A percentile compares a stretch with the other conserved stretches of the same genome.
These are phyloP conservation scores for Helotiales sp. DNA, from an alignment of 2,329 filamentous ascomycete species.

Conservation along the genomic window DNA sequence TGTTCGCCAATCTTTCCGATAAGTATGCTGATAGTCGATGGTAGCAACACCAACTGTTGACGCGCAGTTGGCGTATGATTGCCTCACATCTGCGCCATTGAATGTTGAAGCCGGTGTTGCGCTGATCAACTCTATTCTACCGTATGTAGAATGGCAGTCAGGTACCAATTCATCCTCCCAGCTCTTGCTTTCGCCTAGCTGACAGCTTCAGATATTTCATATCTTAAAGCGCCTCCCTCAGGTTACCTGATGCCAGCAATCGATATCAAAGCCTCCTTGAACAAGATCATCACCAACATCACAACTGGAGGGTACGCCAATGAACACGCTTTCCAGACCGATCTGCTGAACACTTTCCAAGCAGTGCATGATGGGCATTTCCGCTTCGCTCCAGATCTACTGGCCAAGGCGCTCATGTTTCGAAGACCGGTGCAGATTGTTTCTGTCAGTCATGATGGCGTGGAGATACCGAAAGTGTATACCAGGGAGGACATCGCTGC, in stretches of 20 bases:
- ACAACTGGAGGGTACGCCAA: conserved; percentile 18
- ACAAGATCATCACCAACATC: conserved; percentile 33
- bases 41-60: conserved; percentile 22
- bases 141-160: conserved; percentile 31
- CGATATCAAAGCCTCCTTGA: conserved; percentile 39
- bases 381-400: conserved; percentile 51
- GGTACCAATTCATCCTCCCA: conserved; percentile 3
- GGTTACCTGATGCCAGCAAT: conserved; percentile 46
- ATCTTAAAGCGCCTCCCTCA: conserved; percentile 50
- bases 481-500: conserved; percentile 14
- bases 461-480: conserved; percentile 46
- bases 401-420: conserved; percentile 50
- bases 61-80: conserved; percentile 23
- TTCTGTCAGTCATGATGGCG: conserved; percentile 59
- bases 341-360: conserved; percentile 52
- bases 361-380: conserved; percentile 66
- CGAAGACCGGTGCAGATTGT: conserved; percentile 51
- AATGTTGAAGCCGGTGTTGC: conserved; percentile 20
- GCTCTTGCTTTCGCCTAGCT: neutral
- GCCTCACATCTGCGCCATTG: conserved; percentile 28
- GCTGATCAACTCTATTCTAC: conserved; percentile 25
- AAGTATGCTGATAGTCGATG: no score
- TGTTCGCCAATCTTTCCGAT: neutral
- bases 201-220: conserved; percentile 19
- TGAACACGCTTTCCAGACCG: conserved; percentile 56